These are phyloP conservation scores for Plasmodium fragile DNA, from an alignment of 169 alveolate genomes.

Conservation along the genomic window DNA sequence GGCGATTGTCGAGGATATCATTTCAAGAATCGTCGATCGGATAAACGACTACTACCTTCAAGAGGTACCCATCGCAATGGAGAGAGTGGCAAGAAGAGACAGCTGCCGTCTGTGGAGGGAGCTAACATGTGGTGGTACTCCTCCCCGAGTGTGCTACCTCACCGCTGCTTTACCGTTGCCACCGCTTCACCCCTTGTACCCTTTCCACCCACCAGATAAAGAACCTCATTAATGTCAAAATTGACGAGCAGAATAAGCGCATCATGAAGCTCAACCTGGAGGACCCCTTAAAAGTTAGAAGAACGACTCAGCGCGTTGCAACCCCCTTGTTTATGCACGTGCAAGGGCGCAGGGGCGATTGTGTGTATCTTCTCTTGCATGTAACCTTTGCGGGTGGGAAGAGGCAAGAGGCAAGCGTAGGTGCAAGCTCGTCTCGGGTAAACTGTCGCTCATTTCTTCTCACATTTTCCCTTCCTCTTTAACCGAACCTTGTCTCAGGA, in stretches of 20 bases:
- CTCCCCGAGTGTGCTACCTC: background rate
- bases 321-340: background rate
- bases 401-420: background rate
- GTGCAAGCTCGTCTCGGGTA: background rate
- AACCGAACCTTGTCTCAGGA: background rate
- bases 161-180: background rate
- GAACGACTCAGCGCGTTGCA: background rate
- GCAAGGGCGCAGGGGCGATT: background rate
- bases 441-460: background rate
- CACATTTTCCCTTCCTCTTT: background rate
- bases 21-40: slow-evolving; percentile 44
- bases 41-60: slow-evolving; percentile 53
- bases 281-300: slow-evolving; percentile 22
- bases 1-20: slow-evolving; percentile 52
- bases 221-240: slow-evolving; percentile 38
- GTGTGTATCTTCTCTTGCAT: background rate
- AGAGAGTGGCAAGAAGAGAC: background rate
- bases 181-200: background rate
- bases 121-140: background rate
- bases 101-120: background rate
- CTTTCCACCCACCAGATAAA: slow-evolving; percentile 16
- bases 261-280: slow-evolving; percentile 34
- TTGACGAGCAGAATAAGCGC: slow-evolving; percentile 41
- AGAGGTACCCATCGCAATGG: slow-evolving; percentile 4
- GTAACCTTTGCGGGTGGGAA: background rate